Conservation (phyloP, 2,329 filamentous ascomycete genomes). For the Colletotrichum gigasporum region DNA sequence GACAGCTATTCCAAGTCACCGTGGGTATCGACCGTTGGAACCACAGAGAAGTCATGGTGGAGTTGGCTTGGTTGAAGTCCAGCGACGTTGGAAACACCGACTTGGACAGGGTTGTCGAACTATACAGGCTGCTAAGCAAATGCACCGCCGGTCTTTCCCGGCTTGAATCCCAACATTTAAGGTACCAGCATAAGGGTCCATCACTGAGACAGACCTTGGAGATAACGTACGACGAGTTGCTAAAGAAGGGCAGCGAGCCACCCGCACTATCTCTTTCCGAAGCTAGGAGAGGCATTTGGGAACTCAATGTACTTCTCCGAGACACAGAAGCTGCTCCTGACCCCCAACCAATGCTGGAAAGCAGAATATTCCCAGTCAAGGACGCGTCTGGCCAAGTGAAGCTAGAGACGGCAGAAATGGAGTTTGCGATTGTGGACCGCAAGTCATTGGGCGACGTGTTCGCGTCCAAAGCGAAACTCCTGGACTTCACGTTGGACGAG, state of each 20-base stretch:
- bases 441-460: constrained; percentile 40
- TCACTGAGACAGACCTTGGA: constrained; percentile 38
- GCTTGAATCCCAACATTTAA: too few relatives aligned
- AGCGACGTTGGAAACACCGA: not conserved
- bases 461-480: constrained; percentile 37
- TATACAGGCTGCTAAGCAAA: not conserved
- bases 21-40: not conserved
- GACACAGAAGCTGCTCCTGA: not conserved
- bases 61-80: too few relatives aligned
- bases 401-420: constrained; percentile 23
- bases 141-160: too few relatives aligned
- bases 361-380: constrained; percentile 36
- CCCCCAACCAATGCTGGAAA: constrained; percentile 19
- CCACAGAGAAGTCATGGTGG: not conserved
- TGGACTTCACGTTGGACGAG: constrained; percentile 48
- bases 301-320: constrained; percentile 43
- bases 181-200: too few relatives aligned
- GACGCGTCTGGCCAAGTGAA: constrained; percentile 31
- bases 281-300: constrained; percentile 42
- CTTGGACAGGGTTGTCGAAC: not conserved
- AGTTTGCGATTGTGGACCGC: constrained; percentile 48
- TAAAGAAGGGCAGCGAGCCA: constrained; percentile 28
- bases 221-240: constrained; percentile 44
- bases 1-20: not conserved
- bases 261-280: constrained; percentile 27